A percentile compares a stretch with the other conserved stretches of the same genome.
phyloP scores from a whole-genome alignment of 495 filamentous ascomycete genomes.

The Viridothelium virens region DNA sequence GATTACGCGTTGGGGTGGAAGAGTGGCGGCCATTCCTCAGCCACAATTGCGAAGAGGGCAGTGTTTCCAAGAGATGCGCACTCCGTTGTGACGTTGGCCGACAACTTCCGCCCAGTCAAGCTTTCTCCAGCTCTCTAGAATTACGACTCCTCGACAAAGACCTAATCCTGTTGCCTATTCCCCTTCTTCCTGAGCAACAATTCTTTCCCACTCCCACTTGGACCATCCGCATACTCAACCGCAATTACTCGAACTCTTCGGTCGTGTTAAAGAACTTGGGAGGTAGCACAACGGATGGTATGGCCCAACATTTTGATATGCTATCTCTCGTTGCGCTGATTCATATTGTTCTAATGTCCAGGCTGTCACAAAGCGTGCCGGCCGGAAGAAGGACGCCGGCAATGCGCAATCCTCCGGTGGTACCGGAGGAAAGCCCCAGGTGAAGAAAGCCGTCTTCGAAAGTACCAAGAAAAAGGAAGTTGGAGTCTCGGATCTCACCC shows the following conservation, averaged over 20 bases:
- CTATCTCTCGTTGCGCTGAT: background rate
- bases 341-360: background rate
- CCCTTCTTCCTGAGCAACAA: too few relatives aligned
- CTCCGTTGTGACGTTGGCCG: conserved; percentile 9
- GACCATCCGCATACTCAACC: background rate
- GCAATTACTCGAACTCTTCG: background rate
- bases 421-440: conserved; percentile 55
- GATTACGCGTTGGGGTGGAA: background rate
- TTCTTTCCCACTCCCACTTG: background rate
- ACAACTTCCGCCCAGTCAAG: conserved; percentile 5
- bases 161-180: background rate
- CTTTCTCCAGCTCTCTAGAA: background rate
- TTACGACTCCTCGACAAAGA: background rate
- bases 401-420: conserved; percentile 44
- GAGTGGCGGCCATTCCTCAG: conserved; percentile 7
- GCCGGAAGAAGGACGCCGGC: conserved; percentile 58
- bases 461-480: conserved; percentile 98
- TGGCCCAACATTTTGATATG: background rate
- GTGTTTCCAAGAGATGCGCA: background rate
- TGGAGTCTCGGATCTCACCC: conserved; percentile 92
- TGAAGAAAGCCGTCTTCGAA: conserved; percentile 94
- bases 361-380: conserved; percentile 45
- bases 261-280: background rate
- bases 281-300: background rate
- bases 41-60: background rate